Conservation (phyloP, 768 basidiomycete genomes). For the Suillus weaverae region DNA sequence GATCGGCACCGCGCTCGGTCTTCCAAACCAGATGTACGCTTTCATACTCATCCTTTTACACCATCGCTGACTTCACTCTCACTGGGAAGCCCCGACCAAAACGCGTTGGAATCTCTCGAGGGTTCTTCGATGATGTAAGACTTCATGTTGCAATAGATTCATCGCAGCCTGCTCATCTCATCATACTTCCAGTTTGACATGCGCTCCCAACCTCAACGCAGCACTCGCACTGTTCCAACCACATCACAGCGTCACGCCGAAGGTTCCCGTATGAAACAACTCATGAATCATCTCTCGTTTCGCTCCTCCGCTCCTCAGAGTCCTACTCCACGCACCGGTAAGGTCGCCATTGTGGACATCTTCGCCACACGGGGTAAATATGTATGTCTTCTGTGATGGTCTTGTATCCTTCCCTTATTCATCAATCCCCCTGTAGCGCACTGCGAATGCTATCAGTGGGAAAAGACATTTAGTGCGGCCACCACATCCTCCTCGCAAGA, state of each 20-base stretch:
- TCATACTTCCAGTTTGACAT: not conserved
- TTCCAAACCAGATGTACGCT: not conserved
- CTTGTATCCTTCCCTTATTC: not conserved
- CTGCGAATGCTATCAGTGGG: not conserved
- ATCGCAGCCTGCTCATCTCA: not conserved
- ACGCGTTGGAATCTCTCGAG: not conserved
- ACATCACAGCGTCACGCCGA: not conserved
- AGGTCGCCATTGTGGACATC: not conserved
- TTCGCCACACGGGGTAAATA: not conserved
- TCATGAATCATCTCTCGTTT: not conserved
- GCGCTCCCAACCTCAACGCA: not conserved
- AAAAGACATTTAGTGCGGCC: not conserved
- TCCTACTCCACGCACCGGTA: not conserved
- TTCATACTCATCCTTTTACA: not conserved
- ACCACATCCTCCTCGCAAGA: not conserved
- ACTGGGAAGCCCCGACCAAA: not conserved
- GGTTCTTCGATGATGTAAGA: not conserved
- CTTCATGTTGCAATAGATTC: not conserved
- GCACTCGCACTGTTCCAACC: not conserved
- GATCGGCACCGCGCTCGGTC: not conserved
- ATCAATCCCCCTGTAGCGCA: not conserved
- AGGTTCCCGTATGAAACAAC: not conserved
- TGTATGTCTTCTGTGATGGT: not conserved
- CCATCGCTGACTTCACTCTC: not conserved
- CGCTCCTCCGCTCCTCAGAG: not conserved